A percentile compares a stretch with the other conserved stretches of the same genome.
Evolutionary conservation across 2,329 filamentous ascomycete species (phyloP).

Genomic region (Coniochaeta sp.): DNA sequence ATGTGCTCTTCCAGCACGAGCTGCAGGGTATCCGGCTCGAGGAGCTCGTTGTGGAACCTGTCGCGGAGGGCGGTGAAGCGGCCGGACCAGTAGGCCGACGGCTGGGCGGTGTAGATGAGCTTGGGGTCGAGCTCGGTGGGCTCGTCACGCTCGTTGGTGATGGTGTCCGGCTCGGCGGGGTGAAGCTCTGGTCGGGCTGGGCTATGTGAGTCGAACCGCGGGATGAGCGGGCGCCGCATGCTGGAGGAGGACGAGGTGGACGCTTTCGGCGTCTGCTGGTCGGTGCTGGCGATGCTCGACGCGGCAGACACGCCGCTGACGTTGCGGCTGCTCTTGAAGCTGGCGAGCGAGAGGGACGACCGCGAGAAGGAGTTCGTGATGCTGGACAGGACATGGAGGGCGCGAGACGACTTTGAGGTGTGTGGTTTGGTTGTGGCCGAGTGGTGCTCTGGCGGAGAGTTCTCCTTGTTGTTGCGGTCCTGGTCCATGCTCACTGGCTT

Average conservation of each 20-base stretch:
- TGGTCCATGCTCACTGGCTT: background rate
- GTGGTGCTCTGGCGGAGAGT: background rate
- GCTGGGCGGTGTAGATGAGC: slow-evolving; percentile 33
- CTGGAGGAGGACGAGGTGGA: background rate
- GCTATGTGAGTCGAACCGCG: background rate
- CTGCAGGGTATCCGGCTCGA: slow-evolving; percentile 13
- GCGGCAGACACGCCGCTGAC: slow-evolving; percentile 5
- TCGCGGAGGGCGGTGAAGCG: slow-evolving; percentile 52
- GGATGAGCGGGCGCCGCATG: background rate
- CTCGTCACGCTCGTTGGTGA: background rate
- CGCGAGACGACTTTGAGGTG: slow-evolving; percentile 10
- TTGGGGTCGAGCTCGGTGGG: slow-evolving; percentile 13
- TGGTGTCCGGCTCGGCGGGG: background rate
- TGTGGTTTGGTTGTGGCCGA: background rate
- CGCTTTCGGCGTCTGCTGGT: slow-evolving; percentile 9
- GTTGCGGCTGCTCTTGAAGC: slow-evolving; percentile 6
- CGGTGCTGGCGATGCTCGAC: slow-evolving; percentile 5
- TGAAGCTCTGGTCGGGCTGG: background rate
- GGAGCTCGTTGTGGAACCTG: slow-evolving; percentile 36
- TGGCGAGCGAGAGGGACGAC: slow-evolving; percentile 9
- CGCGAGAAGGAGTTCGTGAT: slow-evolving; percentile 13
- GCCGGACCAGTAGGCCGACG: slow-evolving; percentile 53
- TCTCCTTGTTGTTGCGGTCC: background rate
- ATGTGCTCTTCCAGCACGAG: slow-evolving; percentile 12
- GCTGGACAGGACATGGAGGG: slow-evolving; percentile 11